Conservation (phyloP, 1,284 basidiomycete species). For the Rugosomyces carneus region DNA sequence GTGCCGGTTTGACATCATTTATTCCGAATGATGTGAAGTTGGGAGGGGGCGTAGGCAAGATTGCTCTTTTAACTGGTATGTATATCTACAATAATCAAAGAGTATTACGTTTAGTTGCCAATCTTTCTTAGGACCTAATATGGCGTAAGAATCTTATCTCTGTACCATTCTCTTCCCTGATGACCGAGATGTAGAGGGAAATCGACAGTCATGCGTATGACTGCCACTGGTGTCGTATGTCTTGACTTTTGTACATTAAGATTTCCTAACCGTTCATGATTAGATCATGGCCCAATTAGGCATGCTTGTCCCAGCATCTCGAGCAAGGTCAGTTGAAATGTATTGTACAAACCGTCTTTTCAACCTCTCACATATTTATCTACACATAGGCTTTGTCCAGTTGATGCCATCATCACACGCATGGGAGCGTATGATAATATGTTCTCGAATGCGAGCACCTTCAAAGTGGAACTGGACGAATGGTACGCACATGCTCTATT, state of each 20-base stretch:
- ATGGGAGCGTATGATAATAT: constrained; percentile 99
- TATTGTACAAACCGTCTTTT: neutral
- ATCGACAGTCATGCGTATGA: constrained; percentile 92
- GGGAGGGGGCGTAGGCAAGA: constrained; percentile 72
- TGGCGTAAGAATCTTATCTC: constrained; percentile 56
- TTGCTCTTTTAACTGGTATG: constrained; percentile 84
- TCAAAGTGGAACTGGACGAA: constrained; percentile 96
- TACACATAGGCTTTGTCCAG: constrained; percentile 71
- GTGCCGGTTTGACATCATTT: constrained; percentile 63
- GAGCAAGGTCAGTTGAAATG: constrained; percentile 54
- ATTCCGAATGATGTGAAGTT: constrained; percentile 93
- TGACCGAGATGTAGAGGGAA: constrained; percentile 55
- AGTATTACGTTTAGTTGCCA: neutral
- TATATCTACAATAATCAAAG: constrained; percentile 9
- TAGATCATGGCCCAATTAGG: constrained; percentile 94
- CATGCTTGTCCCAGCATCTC: constrained; percentile 91
- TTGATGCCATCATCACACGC: constrained; percentile 92
- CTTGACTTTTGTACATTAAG: neutral
- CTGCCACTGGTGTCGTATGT: constrained; percentile 81
- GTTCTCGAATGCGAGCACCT: constrained; percentile 92
- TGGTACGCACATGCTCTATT: constrained; percentile 42
- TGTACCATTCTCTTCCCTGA: constrained; percentile 7
- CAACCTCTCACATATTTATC: neutral
- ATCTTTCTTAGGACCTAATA: constrained; percentile 69
- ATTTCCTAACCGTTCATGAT: neutral